phyloP scores from a whole-genome alignment of 345 rosid species.

The Stellera chamaejasme region DNA sequence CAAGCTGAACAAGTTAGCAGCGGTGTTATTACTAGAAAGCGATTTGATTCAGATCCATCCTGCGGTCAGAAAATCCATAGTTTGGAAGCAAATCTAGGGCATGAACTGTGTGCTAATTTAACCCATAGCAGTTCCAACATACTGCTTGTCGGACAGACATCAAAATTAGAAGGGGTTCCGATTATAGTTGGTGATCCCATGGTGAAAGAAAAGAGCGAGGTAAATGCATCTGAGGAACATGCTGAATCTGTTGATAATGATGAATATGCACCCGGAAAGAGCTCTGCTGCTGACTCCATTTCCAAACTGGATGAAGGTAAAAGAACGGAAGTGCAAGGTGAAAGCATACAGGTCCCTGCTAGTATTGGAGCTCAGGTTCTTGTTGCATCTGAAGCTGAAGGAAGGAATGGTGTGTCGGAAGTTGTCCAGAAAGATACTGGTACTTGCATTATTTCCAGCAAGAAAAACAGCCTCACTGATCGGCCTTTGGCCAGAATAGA shows the following conservation, averaged over 20 bases:
- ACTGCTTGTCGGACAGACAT: conserved; percentile 19
- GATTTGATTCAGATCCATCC: conserved; percentile 57
- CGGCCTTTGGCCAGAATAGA: conserved; percentile 24
- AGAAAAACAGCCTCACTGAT: conserved; percentile 19
- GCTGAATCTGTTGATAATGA: conserved; percentile 22
- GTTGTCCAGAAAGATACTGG: conserved; percentile 6
- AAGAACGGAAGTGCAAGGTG: conserved; percentile 29
- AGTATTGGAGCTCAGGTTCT: conserved; percentile 23
- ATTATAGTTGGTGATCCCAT: conserved; percentile 30
- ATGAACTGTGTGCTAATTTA: conserved; percentile 24
- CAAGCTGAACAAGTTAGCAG: conserved; percentile 31
- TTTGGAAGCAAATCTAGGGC: conserved; percentile 41
- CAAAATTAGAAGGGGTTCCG: conserved; percentile 30
- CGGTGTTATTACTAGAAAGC: conserved; percentile 27
- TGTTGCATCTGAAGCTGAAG: conserved; percentile 24
- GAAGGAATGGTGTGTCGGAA: conserved; percentile 19
- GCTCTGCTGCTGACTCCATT: conserved; percentile 15
- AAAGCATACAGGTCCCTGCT: conserved; percentile 24
- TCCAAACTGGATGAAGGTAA: conserved; percentile 37
- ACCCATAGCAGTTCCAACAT: conserved; percentile 31
- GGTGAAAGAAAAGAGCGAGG: conserved; percentile 33
- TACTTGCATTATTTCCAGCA: conserved; percentile 10
- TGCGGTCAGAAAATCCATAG: conserved; percentile 34
- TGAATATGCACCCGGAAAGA: conserved; percentile 17
- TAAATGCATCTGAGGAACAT: conserved; percentile 21